A percentile compares a stretch with the other conserved stretches of the same genome.
phyloP scores from a whole-genome alignment of 306 rosid genomes.

The Sophora flavescens region DNA sequence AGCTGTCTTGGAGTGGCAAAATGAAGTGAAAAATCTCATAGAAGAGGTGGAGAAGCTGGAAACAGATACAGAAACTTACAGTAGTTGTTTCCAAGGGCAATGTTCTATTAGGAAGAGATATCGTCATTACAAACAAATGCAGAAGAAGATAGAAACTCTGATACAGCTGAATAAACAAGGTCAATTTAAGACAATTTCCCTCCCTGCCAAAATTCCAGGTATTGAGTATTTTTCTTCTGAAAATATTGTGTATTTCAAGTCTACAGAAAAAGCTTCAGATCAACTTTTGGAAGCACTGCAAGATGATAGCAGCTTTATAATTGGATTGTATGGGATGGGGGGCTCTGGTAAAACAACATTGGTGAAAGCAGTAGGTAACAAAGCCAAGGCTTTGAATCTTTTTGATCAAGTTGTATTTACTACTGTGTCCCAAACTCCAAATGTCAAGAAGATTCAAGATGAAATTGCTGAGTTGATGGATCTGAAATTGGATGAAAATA shows the following conservation, averaged over 20 bases:
- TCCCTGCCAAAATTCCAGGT: slow-evolving; percentile 17
- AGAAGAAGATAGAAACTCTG: background rate
- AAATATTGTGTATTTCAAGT: slow-evolving; percentile 2
- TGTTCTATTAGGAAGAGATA: background rate
- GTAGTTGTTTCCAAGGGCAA: background rate
- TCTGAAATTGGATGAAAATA: background rate
- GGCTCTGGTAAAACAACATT: slow-evolving; percentile 43
- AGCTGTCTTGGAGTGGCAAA: slow-evolving; percentile 19
- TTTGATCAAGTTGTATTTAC: background rate
- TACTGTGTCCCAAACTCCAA: slow-evolving; percentile 20
- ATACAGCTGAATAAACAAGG: background rate
- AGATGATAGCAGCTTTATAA: background rate
- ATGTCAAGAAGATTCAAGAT: slow-evolving; percentile 21
- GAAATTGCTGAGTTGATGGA: slow-evolving; percentile 36
- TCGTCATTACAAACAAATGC: background rate
- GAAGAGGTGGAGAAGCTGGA: slow-evolving; percentile 32
- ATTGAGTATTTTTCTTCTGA: background rate
- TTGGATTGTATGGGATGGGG: slow-evolving; percentile 35
- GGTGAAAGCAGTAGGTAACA: slow-evolving; percentile 29
- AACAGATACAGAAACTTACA: background rate
- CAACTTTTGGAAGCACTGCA: slow-evolving; percentile 23
- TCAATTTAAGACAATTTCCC: background rate
- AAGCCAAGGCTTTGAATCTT: background rate
- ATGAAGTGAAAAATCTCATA: background rate
- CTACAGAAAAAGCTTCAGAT: background rate